Conservation (phyloP, 306 rosid genomes). For the Glycine tomentella region DNA sequence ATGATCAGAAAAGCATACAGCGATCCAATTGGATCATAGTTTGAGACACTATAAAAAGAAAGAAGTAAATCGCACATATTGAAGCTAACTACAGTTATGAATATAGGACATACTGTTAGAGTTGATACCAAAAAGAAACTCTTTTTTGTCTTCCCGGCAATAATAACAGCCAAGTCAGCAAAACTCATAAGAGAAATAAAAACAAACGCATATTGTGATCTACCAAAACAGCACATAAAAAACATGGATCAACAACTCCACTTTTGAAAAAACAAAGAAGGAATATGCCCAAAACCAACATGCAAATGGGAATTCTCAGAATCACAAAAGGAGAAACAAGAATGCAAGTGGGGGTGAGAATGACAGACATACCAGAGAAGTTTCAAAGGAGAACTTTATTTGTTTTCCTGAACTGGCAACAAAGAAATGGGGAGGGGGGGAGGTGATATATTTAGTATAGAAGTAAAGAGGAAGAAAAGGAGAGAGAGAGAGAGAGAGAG, state of each 20-base stretch:
- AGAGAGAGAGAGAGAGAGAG: conserved; percentile 39
- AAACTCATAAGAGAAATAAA: conserved; percentile 11
- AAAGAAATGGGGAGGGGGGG: conserved; percentile 44
- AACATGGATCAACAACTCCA: conserved; percentile 39
- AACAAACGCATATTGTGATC: conserved; percentile 23
- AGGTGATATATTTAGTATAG: conserved; percentile 47
- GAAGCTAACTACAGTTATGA: conserved; percentile 23
- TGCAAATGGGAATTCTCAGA: conserved; percentile 23
- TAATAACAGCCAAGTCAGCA: not conserved
- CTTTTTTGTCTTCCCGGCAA: conserved; percentile 11
- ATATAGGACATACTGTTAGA: conserved; percentile 20
- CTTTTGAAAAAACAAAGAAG: conserved; percentile 2
- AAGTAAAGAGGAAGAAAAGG: conserved; percentile 77
- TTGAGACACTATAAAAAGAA: conserved; percentile 30
- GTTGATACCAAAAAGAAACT: conserved; percentile 9
- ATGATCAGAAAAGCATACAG: conserved; percentile 26
- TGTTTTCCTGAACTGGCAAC: conserved; percentile 41
- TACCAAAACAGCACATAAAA: conserved; percentile 7
- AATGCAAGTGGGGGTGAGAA: conserved; percentile 45
- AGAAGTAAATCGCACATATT: conserved; percentile 14
- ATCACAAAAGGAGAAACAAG: conserved; percentile 40
- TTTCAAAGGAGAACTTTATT: conserved; percentile 47
- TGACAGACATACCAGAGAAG: conserved; percentile 61
- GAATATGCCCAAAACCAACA: conserved; percentile 23
- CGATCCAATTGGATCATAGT: conserved; percentile 12